phyloP scores from a whole-genome alignment of 2,329 filamentous ascomycete genomes.

The Arthrobotrys musiformis region DNA sequence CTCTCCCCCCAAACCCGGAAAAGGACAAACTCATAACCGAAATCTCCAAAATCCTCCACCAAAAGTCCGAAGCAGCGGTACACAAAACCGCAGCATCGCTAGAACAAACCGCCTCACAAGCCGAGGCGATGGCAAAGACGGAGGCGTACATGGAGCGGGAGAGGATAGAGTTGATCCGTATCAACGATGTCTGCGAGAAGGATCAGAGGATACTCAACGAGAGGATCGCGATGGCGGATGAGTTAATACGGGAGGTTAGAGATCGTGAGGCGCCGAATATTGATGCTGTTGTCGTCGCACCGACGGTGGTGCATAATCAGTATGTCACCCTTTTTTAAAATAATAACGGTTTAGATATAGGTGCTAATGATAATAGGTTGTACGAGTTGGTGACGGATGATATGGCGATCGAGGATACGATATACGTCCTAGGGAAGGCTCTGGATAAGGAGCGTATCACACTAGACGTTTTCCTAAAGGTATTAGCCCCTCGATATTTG shows the following conservation, averaged over 20 bases:
- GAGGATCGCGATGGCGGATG: conserved; percentile 80
- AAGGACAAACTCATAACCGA: conserved; percentile 86
- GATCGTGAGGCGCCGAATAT: conserved; percentile 77
- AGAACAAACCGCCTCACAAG: conserved; percentile 80
- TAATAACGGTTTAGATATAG: not conserved
- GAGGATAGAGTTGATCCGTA: conserved; percentile 74
- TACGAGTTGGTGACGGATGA: conserved; percentile 92
- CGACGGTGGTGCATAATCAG: conserved; percentile 91
- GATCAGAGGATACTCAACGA: conserved; percentile 83
- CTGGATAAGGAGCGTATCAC: conserved; percentile 78
- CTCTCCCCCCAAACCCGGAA: conserved; percentile 93
- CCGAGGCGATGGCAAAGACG: conserved; percentile 77
- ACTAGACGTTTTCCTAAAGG: conserved; percentile 80
- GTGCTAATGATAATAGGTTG: conserved; percentile 63
- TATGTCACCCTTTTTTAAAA: not conserved
- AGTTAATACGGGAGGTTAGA: conserved; percentile 77
- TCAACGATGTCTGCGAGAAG: conserved; percentile 76
- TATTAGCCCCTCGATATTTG: conserved; percentile 61
- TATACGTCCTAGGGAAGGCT: conserved; percentile 81
- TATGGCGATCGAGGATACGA: conserved; percentile 82
- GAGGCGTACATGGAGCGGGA: conserved; percentile 78
- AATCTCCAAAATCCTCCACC: conserved; percentile 75
- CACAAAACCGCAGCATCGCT: conserved; percentile 79
- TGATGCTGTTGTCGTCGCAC: conserved; percentile 91
- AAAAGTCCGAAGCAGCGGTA: conserved; percentile 75